Percentiles rank a stretch among this genome's conserved stretches.
phyloP scores from a whole-genome alignment of 2,329 filamentous ascomycete genomes.

The Eutypella sp. region DNA sequence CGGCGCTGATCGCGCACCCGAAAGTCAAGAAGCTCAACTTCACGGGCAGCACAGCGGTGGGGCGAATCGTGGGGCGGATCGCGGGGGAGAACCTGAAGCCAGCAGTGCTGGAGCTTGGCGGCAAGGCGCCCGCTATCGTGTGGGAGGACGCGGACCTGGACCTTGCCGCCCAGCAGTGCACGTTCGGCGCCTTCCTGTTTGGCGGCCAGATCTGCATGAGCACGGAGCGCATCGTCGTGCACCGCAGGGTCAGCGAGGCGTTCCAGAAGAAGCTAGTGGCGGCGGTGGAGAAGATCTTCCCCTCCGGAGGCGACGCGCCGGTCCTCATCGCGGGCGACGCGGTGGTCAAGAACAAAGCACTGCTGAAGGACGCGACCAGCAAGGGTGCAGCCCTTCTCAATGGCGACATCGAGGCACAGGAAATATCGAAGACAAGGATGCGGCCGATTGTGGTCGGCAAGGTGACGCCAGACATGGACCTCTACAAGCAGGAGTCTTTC shows the following conservation, averaged over 20 bases:
- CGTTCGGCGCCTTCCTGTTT: slow-evolving; percentile 57
- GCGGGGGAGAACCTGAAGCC: slow-evolving; percentile 65
- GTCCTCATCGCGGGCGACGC: slow-evolving; percentile 23
- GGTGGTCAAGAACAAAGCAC: slow-evolving; percentile 27
- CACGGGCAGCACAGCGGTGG: slow-evolving; percentile 62
- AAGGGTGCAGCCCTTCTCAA: slow-evolving; percentile 54
- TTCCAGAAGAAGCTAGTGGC: slow-evolving; percentile 39
- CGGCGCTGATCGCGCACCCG: slow-evolving; percentile 55
- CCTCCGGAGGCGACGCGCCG: slow-evolving; percentile 18
- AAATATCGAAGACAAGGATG: slow-evolving; percentile 38
- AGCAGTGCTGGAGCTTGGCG: slow-evolving; percentile 63
- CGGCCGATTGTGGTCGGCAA: slow-evolving; percentile 55
- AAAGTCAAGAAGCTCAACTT: slow-evolving; percentile 65
- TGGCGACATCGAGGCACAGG: slow-evolving; percentile 36
- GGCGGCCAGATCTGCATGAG: slow-evolving; percentile 66
- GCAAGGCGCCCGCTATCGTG: slow-evolving; percentile 63
- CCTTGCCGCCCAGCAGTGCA: slow-evolving; percentile 53
- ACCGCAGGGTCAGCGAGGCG: slow-evolving; percentile 45
- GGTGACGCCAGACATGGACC: slow-evolving; percentile 60
- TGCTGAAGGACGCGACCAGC: slow-evolving; percentile 50
- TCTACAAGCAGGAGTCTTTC: slow-evolving; percentile 63
- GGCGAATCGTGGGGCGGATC: slow-evolving; percentile 56
- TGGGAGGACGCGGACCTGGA: slow-evolving; percentile 63
- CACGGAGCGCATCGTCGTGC: slow-evolving; percentile 63
- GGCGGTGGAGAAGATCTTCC: slow-evolving; percentile 19